These are phyloP conservation scores for Fraxinus floribunda DNA, from an alignment of 305 asterid species.

Conservation along the genomic window DNA sequence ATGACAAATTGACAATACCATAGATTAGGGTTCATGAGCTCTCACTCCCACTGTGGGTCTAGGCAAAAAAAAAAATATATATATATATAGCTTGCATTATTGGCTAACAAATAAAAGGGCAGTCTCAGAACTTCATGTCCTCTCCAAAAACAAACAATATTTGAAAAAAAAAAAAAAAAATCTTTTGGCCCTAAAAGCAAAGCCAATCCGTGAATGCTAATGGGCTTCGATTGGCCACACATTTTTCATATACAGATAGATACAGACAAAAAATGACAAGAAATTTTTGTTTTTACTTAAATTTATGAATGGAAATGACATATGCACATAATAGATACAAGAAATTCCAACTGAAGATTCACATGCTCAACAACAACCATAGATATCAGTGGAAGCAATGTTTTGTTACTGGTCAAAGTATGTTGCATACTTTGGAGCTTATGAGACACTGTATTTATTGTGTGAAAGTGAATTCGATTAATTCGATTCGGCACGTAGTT, in stretches of 20 bases:
- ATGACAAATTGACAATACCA: slow-evolving; percentile 8
- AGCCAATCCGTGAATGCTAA: slow-evolving; percentile 28
- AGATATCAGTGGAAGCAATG: background rate
- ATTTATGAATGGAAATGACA: slow-evolving; percentile 17
- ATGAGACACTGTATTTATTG: background rate
- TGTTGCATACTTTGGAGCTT: background rate
- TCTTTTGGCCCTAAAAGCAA: slow-evolving; percentile 12
- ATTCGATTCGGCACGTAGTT: background rate
- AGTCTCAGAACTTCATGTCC: background rate
- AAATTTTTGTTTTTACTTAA: slow-evolving; percentile 12
- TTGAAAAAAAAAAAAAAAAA: background rate
- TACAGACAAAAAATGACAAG: slow-evolving; percentile 19
- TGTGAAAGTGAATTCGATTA: background rate
- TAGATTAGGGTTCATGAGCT: slow-evolving; percentile 17
- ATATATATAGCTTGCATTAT: slow-evolving; percentile 22
- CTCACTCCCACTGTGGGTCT: background rate
- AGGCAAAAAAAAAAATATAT: background rate
- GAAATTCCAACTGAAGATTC: background rate
- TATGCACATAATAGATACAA: slow-evolving; percentile 37
- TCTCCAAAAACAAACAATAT: background rate
- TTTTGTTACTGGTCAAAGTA: background rate
- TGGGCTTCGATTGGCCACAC: slow-evolving; percentile 10
- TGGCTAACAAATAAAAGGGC: slow-evolving; percentile 5
- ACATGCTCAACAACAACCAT: background rate
- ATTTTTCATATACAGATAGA: slow-evolving; percentile 15